These are phyloP conservation scores for Biscutella laevigata DNA, from an alignment of 441 rosid species.

Conservation along the genomic window DNA sequence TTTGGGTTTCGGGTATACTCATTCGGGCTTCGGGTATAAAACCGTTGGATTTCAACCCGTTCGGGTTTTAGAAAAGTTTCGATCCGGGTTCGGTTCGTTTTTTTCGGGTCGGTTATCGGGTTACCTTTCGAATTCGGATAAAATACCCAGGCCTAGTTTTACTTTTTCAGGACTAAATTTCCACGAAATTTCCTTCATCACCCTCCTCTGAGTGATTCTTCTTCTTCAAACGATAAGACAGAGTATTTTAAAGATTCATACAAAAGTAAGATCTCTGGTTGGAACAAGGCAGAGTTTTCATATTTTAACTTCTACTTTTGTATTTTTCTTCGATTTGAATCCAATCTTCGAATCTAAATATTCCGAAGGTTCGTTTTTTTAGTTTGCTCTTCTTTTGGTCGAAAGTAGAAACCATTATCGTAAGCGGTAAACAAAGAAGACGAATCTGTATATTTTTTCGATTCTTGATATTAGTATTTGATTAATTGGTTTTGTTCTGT, in stretches of 20 bases:
- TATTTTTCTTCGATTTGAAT: conserved; percentile 4
- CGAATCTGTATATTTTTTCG: conserved; percentile 4
- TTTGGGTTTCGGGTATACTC: no score
- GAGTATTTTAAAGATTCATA: neutral
- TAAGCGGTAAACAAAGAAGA: neutral
- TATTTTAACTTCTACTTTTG: conserved; percentile 21
- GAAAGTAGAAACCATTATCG: neutral
- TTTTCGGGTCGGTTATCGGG: no score
- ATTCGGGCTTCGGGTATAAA: no score
- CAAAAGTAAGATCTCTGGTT: neutral
- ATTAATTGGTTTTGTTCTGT: conserved; percentile 13
- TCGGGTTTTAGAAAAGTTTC: no score
- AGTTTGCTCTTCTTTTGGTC: conserved; percentile 10
- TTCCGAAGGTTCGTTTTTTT: conserved; percentile 12
- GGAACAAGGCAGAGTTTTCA: neutral
- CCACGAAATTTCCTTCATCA: neutral
- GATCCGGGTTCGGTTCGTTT: no score
- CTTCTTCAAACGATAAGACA: conserved; percentile 18
- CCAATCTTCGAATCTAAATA: neutral
- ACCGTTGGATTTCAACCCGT: no score
- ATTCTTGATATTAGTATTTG: conserved; percentile 5
- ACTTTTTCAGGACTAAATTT: conserved; percentile 20
- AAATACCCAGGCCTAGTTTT: no score
- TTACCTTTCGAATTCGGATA: no score
- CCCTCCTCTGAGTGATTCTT: conserved; percentile 3